Percentiles rank a stretch among this genome's conserved stretches.
These are phyloP conservation scores for Coleophoma eucalyptorum DNA, from an alignment of 2,329 filamentous ascomycete species.

Conservation along the genomic window DNA sequence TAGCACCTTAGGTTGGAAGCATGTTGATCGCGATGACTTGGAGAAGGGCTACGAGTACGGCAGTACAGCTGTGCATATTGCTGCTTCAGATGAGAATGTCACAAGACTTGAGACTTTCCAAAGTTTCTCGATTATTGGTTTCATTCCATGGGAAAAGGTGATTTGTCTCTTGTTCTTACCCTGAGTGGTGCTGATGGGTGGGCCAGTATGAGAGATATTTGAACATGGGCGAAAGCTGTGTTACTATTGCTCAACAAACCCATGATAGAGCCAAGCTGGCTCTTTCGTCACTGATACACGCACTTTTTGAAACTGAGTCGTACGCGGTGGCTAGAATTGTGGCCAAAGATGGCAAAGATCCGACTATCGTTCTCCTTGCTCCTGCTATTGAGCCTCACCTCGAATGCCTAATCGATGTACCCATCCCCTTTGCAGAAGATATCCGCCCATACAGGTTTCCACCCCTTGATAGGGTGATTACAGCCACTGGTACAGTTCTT, in stretches of 20 bases:
- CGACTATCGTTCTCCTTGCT: conserved; percentile 71
- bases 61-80: conserved; percentile 85
- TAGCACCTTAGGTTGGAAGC: conserved; percentile 73
- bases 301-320: conserved; percentile 77
- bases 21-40: conserved; percentile 77
- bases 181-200: conserved; percentile 4
- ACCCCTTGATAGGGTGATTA: conserved; percentile 81
- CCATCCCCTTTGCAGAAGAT: conserved; percentile 91
- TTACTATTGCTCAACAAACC: conserved; percentile 71
- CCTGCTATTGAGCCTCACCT: conserved; percentile 75
- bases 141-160: conserved; percentile 69
- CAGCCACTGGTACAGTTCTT: conserved; percentile 76
- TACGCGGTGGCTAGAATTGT: conserved; percentile 87
- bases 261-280: conserved; percentile 83
- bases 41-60: conserved; percentile 96
- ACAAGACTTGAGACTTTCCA: conserved; percentile 80
- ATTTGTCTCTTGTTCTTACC: conserved; percentile 11
- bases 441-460: conserved; percentile 88
- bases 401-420: conserved; percentile 85
- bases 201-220: conserved; percentile 76
- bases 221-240: conserved; percentile 75
- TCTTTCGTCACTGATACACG: conserved; percentile 84
- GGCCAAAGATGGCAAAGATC: conserved; percentile 76
- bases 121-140: conserved; percentile 80
- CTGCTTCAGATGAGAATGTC: conserved; percentile 79